Evolutionary conservation across 1,139 yeast species (phyloP), one percentile per base, ranked within the genome.

Genomic region (Saccharomyces hybrid): DNA sequence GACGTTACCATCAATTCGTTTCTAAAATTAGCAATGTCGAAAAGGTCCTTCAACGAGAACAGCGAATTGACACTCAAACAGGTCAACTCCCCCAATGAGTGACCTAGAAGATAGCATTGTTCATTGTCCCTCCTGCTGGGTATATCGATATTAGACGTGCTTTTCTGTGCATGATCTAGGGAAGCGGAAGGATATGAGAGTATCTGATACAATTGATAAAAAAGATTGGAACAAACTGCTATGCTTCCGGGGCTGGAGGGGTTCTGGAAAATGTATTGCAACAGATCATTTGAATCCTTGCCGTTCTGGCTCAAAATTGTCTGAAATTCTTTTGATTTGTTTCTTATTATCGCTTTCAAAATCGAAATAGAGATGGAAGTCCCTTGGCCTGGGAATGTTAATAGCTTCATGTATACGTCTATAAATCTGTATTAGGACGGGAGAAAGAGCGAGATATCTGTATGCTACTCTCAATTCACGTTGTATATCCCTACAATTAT

Each of bases 41-140:
- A 64, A 41, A 67, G 52, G 51, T 68, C 70, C 13, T 62, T 59
- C 11, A 78, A 59, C 16, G 73, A 69, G 42, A 80, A 65, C 3
- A 75, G 71, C 2, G 75, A 75, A 51, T 76, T 72, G 8, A 74
- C 64, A 50, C 78, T 68, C 47, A 70, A 50, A 52, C 71, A 67
- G 1, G 82, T 72, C 58, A 80, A 73, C 64, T 82, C 86, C 4
- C 86, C 87, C 38, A 82, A 65, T 0, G 86, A 81, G 62, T 82
- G 86, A 14, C 87, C 86, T 62, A 81, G 58, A 11, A 67, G 56
- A 25, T 63, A 49, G 23, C 58, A 52, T 41, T 57, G 51, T 38
- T 54, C 54, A 23, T 51, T 52, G 44, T 53, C 48, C 26, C 27
- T 41, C n/a, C 23, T 26, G 47, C 27, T 20, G 5, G 32, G 25